Evolutionary conservation across 768 basidiomycete species (phyloP).

Genomic region (Tephrocybe rancida): DNA sequence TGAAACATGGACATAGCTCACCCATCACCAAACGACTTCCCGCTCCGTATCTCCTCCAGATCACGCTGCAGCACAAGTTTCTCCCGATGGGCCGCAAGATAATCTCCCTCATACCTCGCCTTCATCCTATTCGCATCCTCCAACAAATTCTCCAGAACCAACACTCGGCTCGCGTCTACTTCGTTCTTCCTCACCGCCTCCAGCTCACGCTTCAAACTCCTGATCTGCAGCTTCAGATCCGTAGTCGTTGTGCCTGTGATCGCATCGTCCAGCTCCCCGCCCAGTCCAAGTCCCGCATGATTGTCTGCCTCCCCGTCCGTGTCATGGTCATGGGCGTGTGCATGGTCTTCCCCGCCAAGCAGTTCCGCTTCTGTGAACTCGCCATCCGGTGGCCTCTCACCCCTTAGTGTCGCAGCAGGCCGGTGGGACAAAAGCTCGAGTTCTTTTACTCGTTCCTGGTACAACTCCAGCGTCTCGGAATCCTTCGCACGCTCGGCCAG

Average conservation of each 20-base stretch:
- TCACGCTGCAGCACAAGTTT: conserved; percentile 78
- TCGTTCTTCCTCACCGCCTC: conserved; percentile 74
- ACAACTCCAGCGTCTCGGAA: conserved; percentile 82
- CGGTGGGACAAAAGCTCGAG: conserved; percentile 72
- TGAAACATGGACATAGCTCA: conserved; percentile 32
- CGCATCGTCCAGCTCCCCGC: conserved; percentile 87
- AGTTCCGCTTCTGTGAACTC: conserved; percentile 32
- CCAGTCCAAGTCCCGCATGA: conserved; percentile 62
- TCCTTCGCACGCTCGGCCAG: conserved; percentile 75
- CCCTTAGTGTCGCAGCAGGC: conserved; percentile 32
- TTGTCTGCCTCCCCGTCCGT: conserved; percentile 32
- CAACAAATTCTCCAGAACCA: conserved; percentile 89
- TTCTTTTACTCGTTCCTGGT: conserved; percentile 90
- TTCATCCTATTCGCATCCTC: conserved; percentile 93
- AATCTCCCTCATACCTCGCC: conserved; percentile 85
- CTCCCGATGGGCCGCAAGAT: conserved; percentile 81
- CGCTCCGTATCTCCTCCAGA: conserved; percentile 87
- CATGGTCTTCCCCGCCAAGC: conserved; percentile 21
- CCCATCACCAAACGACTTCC: conserved; percentile 85
- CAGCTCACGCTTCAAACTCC: conserved; percentile 80
- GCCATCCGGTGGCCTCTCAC: conserved; percentile 13
- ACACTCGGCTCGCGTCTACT: conserved; percentile 70
- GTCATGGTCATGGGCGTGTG: neutral
- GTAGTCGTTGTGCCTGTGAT: conserved; percentile 87
- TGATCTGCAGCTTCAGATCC: conserved; percentile 86